Evolutionary conservation across 2,329 filamentous ascomycete species (phyloP).

Genomic region (Xylaria arbuscula): DNA sequence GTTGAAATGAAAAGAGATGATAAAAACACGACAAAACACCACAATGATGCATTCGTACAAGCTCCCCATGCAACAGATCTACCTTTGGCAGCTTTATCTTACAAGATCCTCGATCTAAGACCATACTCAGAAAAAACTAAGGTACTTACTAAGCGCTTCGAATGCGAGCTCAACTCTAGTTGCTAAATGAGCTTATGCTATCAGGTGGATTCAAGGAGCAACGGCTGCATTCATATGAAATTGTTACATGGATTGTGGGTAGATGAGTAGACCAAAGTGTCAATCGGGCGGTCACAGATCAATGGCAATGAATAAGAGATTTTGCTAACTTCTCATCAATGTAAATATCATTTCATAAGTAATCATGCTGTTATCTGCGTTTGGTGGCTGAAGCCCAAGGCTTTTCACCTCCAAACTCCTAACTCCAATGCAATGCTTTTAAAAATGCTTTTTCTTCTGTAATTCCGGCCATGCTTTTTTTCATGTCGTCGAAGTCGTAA

Average conservation of each 20-base stretch:
- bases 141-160: no score
- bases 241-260: background rate
- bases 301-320: background rate
- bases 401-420: conserved; percentile 7
- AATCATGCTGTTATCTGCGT: conserved; percentile 21
- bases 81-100: background rate
- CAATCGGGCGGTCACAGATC: background rate
- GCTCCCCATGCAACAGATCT: background rate
- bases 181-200: no score
- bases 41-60: background rate
- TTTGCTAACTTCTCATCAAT: conserved; percentile 12
- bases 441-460: conserved; percentile 15
- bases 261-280: background rate
- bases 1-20: conserved; percentile 15
- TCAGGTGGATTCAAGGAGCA: background rate
- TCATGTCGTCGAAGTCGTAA: conserved; percentile 31
- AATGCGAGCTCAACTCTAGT: background rate
- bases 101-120: background rate
- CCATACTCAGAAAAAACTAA: background rate
- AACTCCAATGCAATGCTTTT: conserved; percentile 19
- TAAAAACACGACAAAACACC: conserved; percentile 3
- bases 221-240: background rate
- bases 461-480: conserved; percentile 24
- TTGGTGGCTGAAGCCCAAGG: background rate
- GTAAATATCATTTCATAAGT: conserved; percentile 22